Conservation (phyloP, 2,329 filamentous ascomycete species). For the Parascedosporium putredinis region DNA sequence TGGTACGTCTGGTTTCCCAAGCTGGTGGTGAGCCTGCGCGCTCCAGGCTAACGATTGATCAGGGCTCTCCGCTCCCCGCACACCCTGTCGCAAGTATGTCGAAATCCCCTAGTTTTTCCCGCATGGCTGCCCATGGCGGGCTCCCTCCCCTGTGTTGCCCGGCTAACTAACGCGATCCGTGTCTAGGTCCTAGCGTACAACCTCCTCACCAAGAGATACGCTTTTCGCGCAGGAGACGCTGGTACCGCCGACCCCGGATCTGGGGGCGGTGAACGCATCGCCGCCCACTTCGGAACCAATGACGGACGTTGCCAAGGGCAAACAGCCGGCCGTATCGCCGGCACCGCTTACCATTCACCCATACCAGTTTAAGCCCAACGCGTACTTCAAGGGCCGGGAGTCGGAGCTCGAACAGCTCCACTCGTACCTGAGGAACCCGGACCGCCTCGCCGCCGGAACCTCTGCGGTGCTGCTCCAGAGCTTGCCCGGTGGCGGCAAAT, state of each 20-base stretch:
- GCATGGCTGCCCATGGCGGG: too few species aligned
- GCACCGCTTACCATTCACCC: conserved; percentile 33
- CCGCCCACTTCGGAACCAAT: not conserved
- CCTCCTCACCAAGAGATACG: not conserved
- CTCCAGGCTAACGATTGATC: not conserved
- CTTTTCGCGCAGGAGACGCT: not conserved
- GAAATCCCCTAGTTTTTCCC: too few species aligned
- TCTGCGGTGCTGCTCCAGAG: conserved; percentile 54
- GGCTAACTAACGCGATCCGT: not conserved
- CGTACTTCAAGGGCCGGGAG: conserved; percentile 50
- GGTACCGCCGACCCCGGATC: not conserved
- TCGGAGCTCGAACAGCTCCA: conserved; percentile 48
- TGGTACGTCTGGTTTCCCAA: conserved; percentile 1
- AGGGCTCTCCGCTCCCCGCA: too few species aligned
- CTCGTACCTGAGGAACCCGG: conserved; percentile 45
- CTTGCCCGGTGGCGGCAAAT: conserved; percentile 58
- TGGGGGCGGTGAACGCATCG: too few species aligned
- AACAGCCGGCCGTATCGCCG: not conserved
- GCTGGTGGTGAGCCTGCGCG: not conserved
- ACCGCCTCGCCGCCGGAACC: conserved; percentile 44
- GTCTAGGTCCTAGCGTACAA: not conserved
- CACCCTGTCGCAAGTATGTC: too few species aligned
- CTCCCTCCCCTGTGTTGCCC: too few species aligned
- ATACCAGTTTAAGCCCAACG: conserved; percentile 50
- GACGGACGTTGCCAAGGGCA: not conserved